Percentiles rank a stretch among this genome's conserved stretches.
Conservation (phyloP, 73 alveolate genomes). For the Urostyla sp. region DNA sequence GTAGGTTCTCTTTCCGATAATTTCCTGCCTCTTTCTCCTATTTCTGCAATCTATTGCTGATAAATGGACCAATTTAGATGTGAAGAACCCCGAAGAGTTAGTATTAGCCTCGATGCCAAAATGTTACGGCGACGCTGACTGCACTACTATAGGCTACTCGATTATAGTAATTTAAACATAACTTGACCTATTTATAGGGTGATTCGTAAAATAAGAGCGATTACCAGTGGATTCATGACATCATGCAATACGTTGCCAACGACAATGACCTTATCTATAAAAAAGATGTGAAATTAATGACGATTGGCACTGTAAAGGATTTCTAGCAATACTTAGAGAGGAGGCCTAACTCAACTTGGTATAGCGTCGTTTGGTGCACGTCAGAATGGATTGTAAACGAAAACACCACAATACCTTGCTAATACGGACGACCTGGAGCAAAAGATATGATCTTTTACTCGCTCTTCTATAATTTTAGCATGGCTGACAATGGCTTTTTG, state of each 20-base stretch:
- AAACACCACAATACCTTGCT: conserved; percentile 72
- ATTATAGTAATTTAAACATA: conserved; percentile 46
- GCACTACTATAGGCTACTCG: conserved; percentile 83
- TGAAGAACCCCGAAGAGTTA: not conserved
- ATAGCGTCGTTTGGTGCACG: conserved; percentile 65
- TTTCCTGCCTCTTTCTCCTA: not conserved
- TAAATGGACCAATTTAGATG: not conserved
- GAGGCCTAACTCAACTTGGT: conserved; percentile 47
- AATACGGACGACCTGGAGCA: conserved; percentile 47
- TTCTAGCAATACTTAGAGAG: conserved; percentile 39
- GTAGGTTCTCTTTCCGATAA: not conserved
- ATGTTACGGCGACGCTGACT: conserved; percentile 56
- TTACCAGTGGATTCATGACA: conserved; percentile 56
- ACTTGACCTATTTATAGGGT: conserved; percentile 1
- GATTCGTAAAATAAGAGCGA: conserved; percentile 5
- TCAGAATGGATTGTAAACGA: conserved; percentile 57
- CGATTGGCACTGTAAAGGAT: conserved; percentile 31
- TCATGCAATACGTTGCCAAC: conserved; percentile 50
- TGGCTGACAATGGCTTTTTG: conserved; percentile 70
- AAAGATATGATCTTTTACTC: conserved; percentile 68
- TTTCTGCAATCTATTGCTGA: not conserved
- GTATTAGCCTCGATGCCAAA: not conserved
- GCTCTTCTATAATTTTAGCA: conserved; percentile 74
- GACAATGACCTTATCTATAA: conserved; percentile 21
- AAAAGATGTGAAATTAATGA: conserved; percentile 56